Evolutionary conservation across 2,329 filamentous ascomycete species (phyloP), one percentile per base, ranked within the genome.

Genomic region (Orbilia quercus): DNA sequence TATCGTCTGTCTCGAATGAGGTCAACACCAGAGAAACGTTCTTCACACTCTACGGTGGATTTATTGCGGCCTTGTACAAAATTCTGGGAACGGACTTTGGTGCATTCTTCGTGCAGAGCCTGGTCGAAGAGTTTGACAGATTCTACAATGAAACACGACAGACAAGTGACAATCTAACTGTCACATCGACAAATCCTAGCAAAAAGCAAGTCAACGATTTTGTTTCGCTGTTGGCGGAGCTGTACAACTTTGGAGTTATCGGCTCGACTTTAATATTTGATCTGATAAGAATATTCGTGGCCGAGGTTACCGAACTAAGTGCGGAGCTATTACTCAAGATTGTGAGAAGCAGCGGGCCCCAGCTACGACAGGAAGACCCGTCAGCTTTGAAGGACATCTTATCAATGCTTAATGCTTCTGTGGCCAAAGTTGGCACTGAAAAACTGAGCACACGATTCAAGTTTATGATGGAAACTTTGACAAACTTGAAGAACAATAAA

Each of bases 391-490:
- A 96, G 80, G 91, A 96, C 75, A 95, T 99, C 75, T 89, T 96
- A 4, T 83, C 89, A 9, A 84, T 92, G 54, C 86, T 98, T 67
- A 91, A 91, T 75, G 88, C 89, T 20, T 87, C 89, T 0, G 86
- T 93, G 1, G 83, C 87, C 0, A 88, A 87, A 71, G 82, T 85
- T 36, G 91, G 90, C 2, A 87, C 91, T 77, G 83, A 83, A 11
- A 90, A 88, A 18, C 83, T 96, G 25, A 94, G 92, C 0, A 91
- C 93, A 7, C 89, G 95, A 64, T 97, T 94, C 0, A 96, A 91
- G 76, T 97, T 97, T 81, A 98, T 98, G 93, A 91, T 99, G 57
- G 94, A 98, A 78, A 95, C 90, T 0, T 96, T 99, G 80, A 92
- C 91, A 70, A 91, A 96, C 78, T 84, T 99, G 28, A 96, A 96